Base-by-base conservation (phyloP, 2,329 filamentous ascomycete genomes). In the Fusarium keratoplasticum region DNA sequence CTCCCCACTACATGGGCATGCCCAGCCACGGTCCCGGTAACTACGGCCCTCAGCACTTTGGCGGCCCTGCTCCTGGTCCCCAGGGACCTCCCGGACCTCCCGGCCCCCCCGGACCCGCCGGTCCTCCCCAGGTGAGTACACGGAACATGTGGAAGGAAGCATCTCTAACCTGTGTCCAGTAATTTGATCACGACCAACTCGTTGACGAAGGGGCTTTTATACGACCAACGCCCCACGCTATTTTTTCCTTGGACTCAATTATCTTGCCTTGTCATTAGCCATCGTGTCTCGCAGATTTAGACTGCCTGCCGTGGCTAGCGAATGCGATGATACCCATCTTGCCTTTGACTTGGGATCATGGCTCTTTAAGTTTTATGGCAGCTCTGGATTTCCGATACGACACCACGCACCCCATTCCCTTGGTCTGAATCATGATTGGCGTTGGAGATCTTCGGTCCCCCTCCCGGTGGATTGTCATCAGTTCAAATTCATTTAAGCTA, bases 1-100 rank as follows among this genome's bases (percentile, higher is more conserved):
- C 87, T 47, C 87, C 87, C 69, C 87, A 89, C 81, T 89, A 88
- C 82, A 86, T 87, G 81, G 84, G 84, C 67, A 85, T 86, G 82
- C 84, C 84, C 63, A 82, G 81, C 68, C 85, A 86, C 68, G 83
- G 80, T 59, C 84, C 85, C 75, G 85, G 84, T 60, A 83, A 82
- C 61, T 86, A 85, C 65, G 86, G 84, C 22, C 84, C 85, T 70
- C 84, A 83, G 74, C 86, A 86, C 71, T 88, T 87, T 77, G 85
- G 85, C 61, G 86, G 84, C 72, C 83, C 82, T 74, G 81, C 82
- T 66, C 83, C 83, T 58, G 83, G 81, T 33, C 84, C 85, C 22
- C 86, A 86, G 76, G 85, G 84, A 40, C 82, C 83, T 67, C 80
- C 79, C 61, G 84, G 82, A 22, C 83, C 82, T 65, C 80, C 80